Evolutionary conservation across 179 eudicot genomes (phyloP).

Genomic region (Heliamphora pulchella): DNA sequence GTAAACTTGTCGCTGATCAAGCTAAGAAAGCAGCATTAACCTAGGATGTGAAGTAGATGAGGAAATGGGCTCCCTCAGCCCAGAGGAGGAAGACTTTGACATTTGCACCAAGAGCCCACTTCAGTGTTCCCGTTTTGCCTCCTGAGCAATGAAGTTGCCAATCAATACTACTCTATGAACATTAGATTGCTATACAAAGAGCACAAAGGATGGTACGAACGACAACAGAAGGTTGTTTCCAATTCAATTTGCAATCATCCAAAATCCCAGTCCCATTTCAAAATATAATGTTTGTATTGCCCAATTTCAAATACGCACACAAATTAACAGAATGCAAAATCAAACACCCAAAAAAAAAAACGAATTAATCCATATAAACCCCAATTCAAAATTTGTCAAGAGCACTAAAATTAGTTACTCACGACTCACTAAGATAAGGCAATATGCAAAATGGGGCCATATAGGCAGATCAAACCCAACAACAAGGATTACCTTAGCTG

Average conservation of each 20-base stretch:
- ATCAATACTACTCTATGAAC: constrained; percentile 8
- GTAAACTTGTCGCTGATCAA: not conserved
- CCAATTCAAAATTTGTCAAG: not conserved
- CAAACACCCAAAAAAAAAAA: no score
- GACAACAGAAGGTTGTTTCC: not conserved
- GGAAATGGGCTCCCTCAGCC: constrained; percentile 23
- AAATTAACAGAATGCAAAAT: not conserved
- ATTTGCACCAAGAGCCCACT: constrained; percentile 29
- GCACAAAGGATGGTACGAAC: not conserved
- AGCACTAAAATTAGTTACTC: not conserved
- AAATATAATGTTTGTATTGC: not conserved
- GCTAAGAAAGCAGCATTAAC: constrained; percentile 21
- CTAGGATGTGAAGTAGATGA: constrained; percentile 29
- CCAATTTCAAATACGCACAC: not conserved
- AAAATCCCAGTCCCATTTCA: constrained; percentile 9
- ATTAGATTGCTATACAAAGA: constrained; percentile 1
- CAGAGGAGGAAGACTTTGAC: constrained; percentile 37
- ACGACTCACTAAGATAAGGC: not conserved
- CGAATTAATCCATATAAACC: not conserved
- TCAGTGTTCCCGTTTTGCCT: constrained; percentile 14
- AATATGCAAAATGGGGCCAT: constrained; percentile 9
- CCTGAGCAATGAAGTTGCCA: constrained; percentile 16
- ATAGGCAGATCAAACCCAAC: not conserved
- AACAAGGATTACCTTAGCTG: not conserved
- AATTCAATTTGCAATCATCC: constrained; percentile 7